phyloP scores from a whole-genome alignment of 345 rosid species.

The Eucalyptus coolabah region DNA sequence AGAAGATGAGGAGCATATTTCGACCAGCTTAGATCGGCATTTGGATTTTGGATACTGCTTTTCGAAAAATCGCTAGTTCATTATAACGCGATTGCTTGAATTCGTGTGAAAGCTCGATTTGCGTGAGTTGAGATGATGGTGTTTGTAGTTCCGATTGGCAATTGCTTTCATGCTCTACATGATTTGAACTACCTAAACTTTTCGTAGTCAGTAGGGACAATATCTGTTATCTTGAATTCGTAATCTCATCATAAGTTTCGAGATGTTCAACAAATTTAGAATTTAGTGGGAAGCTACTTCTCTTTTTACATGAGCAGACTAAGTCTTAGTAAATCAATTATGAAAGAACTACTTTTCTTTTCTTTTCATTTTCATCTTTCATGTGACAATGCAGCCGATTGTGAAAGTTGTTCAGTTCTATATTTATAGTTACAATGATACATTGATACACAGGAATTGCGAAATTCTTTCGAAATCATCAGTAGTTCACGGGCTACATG shows the following conservation, averaged over 20 bases:
- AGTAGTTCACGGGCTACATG: background rate
- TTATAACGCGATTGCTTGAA: too few species aligned
- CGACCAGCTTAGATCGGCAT: too few species aligned
- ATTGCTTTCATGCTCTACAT: constrained; percentile 8
- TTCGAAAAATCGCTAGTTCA: too few species aligned
- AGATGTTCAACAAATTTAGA: background rate
- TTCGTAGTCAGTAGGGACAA: background rate
- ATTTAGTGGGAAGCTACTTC: background rate
- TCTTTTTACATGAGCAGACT: too few species aligned
- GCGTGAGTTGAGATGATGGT: too few species aligned
- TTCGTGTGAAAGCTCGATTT: too few species aligned
- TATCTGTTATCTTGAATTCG: rapidly evolving
- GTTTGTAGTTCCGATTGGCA: background rate
- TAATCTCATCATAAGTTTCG: background rate
- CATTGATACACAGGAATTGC: background rate
- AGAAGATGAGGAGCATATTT: too few species aligned
- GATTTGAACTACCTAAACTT: background rate
- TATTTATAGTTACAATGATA: background rate
- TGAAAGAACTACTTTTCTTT: too few species aligned
- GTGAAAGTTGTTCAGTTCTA: background rate
- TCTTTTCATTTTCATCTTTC: too few species aligned
- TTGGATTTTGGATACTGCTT: too few species aligned
- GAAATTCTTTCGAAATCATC: background rate
- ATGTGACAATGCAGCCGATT: background rate
- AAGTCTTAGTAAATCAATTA: too few species aligned